Conservation (phyloP, 2,329 filamentous ascomycete genomes). For the Colletotrichum sp. region DNA sequence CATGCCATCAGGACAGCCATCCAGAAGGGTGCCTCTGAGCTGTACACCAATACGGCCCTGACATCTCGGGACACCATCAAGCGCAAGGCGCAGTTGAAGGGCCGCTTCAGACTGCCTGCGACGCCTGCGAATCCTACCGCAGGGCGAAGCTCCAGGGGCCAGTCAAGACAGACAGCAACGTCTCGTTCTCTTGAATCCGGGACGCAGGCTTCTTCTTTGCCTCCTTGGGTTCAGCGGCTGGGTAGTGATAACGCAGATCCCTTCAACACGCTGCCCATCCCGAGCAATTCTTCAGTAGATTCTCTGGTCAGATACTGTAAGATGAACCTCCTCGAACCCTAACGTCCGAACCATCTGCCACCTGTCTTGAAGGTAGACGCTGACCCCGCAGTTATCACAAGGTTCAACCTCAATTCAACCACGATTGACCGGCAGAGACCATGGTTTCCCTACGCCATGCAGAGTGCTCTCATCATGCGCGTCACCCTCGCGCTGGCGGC, state of each 20-base stretch:
- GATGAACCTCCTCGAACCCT: background rate
- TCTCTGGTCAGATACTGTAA: slow-evolving; percentile 20
- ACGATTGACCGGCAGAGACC: slow-evolving; percentile 16
- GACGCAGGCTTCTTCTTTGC: background rate
- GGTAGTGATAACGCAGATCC: slow-evolving; percentile 14
- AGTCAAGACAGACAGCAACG: background rate
- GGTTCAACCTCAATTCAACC: slow-evolving; percentile 20
- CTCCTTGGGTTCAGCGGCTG: slow-evolving; percentile 6
- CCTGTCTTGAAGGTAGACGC: background rate
- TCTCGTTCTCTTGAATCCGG: background rate
- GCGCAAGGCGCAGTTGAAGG: slow-evolving; percentile 7
- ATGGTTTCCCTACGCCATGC: slow-evolving; percentile 23
- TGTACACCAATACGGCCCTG: background rate
- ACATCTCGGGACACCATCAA: background rate
- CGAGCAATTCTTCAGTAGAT: slow-evolving; percentile 7
- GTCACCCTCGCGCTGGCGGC: slow-evolving; percentile 19
- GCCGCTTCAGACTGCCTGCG: slow-evolving; percentile 17
- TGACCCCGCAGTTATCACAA: slow-evolving; percentile 18
- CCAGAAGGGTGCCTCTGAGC: background rate
- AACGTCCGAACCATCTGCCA: background rate
- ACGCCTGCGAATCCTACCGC: background rate
- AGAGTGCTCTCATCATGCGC: slow-evolving; percentile 20
- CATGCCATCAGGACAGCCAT: slow-evolving; percentile 21
- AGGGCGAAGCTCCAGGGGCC: background rate
- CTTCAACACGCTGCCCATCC: slow-evolving; percentile 20